Conservation (phyloP, 805 yeast species). For the Hanseniaspora lindneri region DNA sequence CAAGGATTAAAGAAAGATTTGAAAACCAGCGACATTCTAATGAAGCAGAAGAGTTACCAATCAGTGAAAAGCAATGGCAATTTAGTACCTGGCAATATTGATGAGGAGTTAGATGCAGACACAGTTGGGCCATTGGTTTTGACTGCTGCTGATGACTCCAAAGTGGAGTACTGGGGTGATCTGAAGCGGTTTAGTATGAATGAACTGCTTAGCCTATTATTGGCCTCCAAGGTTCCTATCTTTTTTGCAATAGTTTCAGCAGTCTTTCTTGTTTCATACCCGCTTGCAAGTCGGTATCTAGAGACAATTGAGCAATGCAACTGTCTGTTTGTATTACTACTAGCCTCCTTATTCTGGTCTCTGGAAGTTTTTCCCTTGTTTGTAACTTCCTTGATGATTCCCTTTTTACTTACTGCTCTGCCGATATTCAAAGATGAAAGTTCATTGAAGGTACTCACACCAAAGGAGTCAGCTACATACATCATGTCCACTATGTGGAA, state of each 20-base stretch:
- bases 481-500: conserved; percentile 90
- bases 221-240: conserved; percentile 29
- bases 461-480: conserved; percentile 53
- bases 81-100: conserved; percentile 22
- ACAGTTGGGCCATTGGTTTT: background rate
- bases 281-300: conserved; percentile 40
- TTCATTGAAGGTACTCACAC: conserved; percentile 41
- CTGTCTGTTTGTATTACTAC: conserved; percentile 71
- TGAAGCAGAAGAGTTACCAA: conserved; percentile 7
- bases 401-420: conserved; percentile 63
- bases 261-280: conserved; percentile 36
- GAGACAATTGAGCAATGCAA: conserved; percentile 52
- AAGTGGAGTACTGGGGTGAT: conserved; percentile 29
- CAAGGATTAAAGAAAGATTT: conserved; percentile 8
- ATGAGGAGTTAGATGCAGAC: conserved; percentile 18
- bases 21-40: background rate
- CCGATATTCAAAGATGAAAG: conserved; percentile 52
- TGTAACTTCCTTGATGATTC: conserved; percentile 75
- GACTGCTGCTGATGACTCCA: background rate
- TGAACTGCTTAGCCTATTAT: conserved; percentile 13
- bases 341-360: conserved; percentile 87
- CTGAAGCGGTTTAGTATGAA: background rate
- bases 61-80: conserved; percentile 19
- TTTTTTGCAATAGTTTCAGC: conserved; percentile 34
- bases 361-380: conserved; percentile 87